Evolutionary conservation across 306 rosid genomes (phyloP), one percentile per base, ranked within the genome.

Genomic region (Lupinus albus): DNA sequence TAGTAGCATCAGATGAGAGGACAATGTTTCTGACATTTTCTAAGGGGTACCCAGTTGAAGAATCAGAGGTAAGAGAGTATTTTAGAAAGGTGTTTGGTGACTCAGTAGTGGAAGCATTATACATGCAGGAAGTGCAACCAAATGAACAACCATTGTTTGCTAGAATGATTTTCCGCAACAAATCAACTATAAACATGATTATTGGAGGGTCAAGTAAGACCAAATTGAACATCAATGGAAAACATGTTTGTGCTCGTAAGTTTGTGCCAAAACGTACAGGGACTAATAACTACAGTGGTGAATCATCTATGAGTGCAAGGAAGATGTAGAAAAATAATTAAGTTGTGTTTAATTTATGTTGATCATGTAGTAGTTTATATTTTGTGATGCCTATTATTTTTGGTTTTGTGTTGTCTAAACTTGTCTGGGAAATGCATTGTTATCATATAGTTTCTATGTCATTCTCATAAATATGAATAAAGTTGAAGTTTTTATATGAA

Each of bases 11-110:
- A 0, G 86, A 82, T 14, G 86, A 70, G 0, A 64, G 96, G 79
- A 82, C 96, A 0, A 48, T 92, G 84, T 92, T 92, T 13, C 79
- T 92, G 74, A 89, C 96, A 0, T 92, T 92, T 79, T 89, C 98
- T 0, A 85, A 85, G 1, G 96, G 96, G 2, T 85, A 89, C 8
- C 88, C 80, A 0, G 86, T 92, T 0, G 62, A 58, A 0, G 98
- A 92, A 35, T 35, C 70, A 77, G 96, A 92, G 46, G 78, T 92
- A 38, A 70, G 68, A 8, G 84, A 92, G 9, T 85, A 84, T 32
- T 60, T 92, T 18, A 63, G 15, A 0, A 17, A 32, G 42, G 54
- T 30, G 0, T 85, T 65, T 47, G 98, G 98, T 28, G 81, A 83
- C 16, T 87, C 92, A 30, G 51, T 92, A 30, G 51, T 92, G 0